Conservation (phyloP, 2,329 filamentous ascomycete species). For the Sporothrix pallida region DNA sequence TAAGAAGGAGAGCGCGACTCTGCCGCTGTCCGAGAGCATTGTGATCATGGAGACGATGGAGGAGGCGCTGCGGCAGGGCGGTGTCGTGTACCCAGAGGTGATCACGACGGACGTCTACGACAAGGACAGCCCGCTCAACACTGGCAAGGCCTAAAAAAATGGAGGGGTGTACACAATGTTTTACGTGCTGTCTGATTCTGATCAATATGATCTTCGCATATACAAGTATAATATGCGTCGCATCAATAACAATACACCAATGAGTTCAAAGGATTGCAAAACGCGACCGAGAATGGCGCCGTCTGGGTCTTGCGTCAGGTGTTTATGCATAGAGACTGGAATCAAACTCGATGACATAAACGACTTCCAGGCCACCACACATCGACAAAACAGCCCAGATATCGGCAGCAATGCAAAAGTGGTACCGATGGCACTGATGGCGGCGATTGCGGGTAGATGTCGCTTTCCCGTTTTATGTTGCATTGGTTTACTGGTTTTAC, state of each 20-base stretch:
- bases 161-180: neutral
- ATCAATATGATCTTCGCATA: too few species aligned
- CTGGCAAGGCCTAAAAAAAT: slow-evolving; percentile 48
- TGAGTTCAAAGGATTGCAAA: neutral
- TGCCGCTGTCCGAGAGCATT: slow-evolving; percentile 78
- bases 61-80: slow-evolving; percentile 59
- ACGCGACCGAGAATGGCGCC: slow-evolving; percentile 8
- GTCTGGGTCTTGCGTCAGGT: slow-evolving; percentile 19
- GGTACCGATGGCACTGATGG: neutral
- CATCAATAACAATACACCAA: neutral
- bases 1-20: slow-evolving; percentile 71
- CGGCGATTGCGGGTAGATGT: neutral
- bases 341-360: neutral
- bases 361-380: too few species aligned
- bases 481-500: neutral
- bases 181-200: too few species aligned
- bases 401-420: neutral
- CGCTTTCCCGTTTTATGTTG: slow-evolving; percentile 12
- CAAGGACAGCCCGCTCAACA: slow-evolving; percentile 65
- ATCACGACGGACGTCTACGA: slow-evolving; percentile 65
- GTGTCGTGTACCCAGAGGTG: slow-evolving; percentile 59
- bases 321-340: slow-evolving; percentile 5
- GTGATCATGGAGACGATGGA: slow-evolving; percentile 81
- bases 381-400: too few species aligned
- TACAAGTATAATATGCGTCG: neutral